Base-by-base conservation (phyloP, 2,329 filamentous ascomycete species). In the Bipolaris oryzae region DNA sequence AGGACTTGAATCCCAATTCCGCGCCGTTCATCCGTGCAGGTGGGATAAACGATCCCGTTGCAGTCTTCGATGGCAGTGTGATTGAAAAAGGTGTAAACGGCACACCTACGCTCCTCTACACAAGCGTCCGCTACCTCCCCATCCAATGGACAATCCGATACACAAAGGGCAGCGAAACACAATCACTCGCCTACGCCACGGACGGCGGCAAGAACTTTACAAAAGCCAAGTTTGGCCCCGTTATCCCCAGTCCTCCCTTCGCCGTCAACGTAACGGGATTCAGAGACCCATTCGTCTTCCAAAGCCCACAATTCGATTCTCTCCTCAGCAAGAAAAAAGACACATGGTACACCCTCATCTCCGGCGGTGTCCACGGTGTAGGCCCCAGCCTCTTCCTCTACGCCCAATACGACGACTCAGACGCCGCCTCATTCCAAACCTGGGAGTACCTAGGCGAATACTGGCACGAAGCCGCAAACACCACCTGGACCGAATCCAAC, bases 101-200 rank as follows among this genome's bases (percentile, higher is more conserved):
- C 15, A 75, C 71, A 5, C 78, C 79, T 3, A 81, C 79, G 0
- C 66, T 81, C 9, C 66, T 81, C 2, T 81, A 81, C 57, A 80
- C 79, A 3, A 78, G 77, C 1, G 78, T 81, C 11, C 75, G 74
- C 16, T 79, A 74, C 57, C 62, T 80, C 7, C 79, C 79, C 0
- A 80, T 81, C 11, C 75, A 79, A 37, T 81, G 79, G 79, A 80
- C 77, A 7, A 74, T 80, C 35, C 69, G 72, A 23, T 80, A 82
- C 57, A 78, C 74, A n/a, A 74, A 77, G 9, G 79, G 78, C 7
- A 77, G 77, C 35, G 80, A 82, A 59, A 78, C 79, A 0, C 78
- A 82, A 49, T 77, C 76, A 13, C 67, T 81, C 1, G 80, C 79
- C 1, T 71, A 79, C 5, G 76, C 78, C 3, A 62, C 38, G 1